These are phyloP conservation scores for Adansonia gregorii DNA, from an alignment of 441 rosid genomes.

Conservation along the genomic window DNA sequence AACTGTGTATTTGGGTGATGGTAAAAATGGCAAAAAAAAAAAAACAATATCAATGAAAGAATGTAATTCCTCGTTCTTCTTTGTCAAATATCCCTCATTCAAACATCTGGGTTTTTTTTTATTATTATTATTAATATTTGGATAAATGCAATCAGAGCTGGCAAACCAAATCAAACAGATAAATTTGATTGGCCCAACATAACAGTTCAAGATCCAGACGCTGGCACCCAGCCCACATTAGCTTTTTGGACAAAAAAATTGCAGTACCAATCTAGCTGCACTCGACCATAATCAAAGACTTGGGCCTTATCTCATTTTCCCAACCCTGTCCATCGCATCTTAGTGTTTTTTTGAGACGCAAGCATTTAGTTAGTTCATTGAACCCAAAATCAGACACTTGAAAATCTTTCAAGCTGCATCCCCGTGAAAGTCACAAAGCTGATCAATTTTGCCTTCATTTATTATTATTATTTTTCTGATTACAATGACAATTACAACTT, in stretches of 20 bases:
- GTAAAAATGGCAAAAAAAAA: not conserved
- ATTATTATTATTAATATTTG: no score
- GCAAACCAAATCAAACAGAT: no score
- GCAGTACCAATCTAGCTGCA: not conserved
- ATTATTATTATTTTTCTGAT: not conserved
- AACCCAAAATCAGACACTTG: not conserved
- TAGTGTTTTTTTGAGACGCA: not conserved
- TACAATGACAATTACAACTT: not conserved
- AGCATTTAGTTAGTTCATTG: not conserved
- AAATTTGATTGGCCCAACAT: not conserved
- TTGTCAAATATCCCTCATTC: not conserved
- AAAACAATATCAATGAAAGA: slow-evolving; percentile 28
- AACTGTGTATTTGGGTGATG: slow-evolving; percentile 38
- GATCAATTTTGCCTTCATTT: not conserved
- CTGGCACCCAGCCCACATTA: not conserved
- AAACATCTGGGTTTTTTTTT: not conserved
- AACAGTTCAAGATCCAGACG: not conserved
- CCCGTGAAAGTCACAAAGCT: not conserved
- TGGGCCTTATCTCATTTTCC: not conserved
- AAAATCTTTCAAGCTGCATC: not conserved
- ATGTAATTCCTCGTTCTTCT: slow-evolving; percentile 21
- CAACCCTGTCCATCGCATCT: not conserved
- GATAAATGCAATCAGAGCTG: no score
- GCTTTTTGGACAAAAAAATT: not conserved
- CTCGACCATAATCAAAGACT: not conserved